phyloP scores from a whole-genome alignment of 2,329 filamentous ascomycete species.

The Alternaria sp. region DNA sequence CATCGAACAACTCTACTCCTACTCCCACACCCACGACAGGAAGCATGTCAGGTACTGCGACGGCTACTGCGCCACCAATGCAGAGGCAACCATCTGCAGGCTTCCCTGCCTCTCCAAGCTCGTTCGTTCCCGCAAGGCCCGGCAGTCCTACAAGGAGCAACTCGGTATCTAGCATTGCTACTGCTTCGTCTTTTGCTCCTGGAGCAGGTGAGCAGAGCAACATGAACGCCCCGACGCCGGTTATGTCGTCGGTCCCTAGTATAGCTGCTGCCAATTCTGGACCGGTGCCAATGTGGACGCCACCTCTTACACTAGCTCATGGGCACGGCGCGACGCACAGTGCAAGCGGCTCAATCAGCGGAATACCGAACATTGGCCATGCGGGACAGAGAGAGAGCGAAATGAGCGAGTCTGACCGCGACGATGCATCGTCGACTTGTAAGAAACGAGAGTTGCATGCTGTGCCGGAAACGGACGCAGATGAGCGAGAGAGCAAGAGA shows the following conservation, averaged over 20 bases:
- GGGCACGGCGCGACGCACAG: constrained; percentile 58
- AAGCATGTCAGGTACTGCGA: constrained; percentile 65
- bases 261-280: constrained; percentile 77
- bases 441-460: constrained; percentile 52
- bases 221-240: constrained; percentile 80
- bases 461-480: constrained; percentile 48
- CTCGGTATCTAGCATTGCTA: constrained; percentile 80
- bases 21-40: constrained; percentile 73
- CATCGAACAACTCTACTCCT: constrained; percentile 71
- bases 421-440: constrained; percentile 36
- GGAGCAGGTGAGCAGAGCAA: constrained; percentile 45
- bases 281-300: constrained; percentile 78
- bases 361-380: constrained; percentile 54
- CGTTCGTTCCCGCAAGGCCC: constrained; percentile 66
- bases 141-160: constrained; percentile 85
- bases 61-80: constrained; percentile 62
- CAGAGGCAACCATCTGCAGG: constrained; percentile 62
- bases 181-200: constrained; percentile 63
- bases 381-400: constrained; percentile 44
- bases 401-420: constrained; percentile 49
- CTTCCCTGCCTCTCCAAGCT: constrained; percentile 65
- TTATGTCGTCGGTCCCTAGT: constrained; percentile 77
- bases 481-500: constrained; percentile 53
- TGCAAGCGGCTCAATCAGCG: constrained; percentile 62
- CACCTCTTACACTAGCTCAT: constrained; percentile 81